Evolutionary conservation across 2,329 filamentous ascomycete species (phyloP), one percentile per base, ranked within the genome.

Genomic region (Leptographium flavum): DNA sequence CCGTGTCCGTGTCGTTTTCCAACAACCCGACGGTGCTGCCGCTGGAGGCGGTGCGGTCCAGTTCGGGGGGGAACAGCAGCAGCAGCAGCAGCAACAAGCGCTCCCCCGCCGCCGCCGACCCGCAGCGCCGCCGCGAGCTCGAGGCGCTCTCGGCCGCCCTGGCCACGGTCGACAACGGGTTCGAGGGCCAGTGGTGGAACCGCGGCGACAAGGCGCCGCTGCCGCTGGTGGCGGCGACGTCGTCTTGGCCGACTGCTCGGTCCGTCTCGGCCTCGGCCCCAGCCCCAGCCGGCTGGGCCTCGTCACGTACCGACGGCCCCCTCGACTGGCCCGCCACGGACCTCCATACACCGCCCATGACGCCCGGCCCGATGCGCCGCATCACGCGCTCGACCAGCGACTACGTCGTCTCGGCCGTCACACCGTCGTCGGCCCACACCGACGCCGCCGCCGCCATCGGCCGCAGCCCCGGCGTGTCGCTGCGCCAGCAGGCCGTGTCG

Each of bases 181-280:
- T 75, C 50, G 71, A 75, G 58, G 67, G 69, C 49, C 70, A 74
- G 55, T 74, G 71, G 70, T 74, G 71, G 71, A 67, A 73, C 51
- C 68, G 69, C 49, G 71, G 70, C 1, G 47, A 49, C 9, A 57
- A 63, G 2, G 57, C 60, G 42, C 45, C 49, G 25, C 52, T 54
- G 1, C 39, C 48, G 11, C 50, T 54, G n/a, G 48, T 52, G 15
- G 50, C 50, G 17, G 50, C 53, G 45, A 56, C 22, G 38, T 22
- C 43, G 3, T 4, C 17, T 1, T 17, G 31, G 9, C 17, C 43
- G n/a, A 25, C 13, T 47, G 48, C 27, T 41, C 50, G 50, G 27
- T 33, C 44, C 9, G 45, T 45, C 15, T 56, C 57, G 2, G n/a
- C n/a, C 48, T 59, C 15, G 58, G 57, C 36, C 22, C 51, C 53